Percentiles rank a stretch among this genome's conserved stretches.
Evolutionary conservation across 306 rosid species (phyloP).

Genomic region (Clitoria ternatea): DNA sequence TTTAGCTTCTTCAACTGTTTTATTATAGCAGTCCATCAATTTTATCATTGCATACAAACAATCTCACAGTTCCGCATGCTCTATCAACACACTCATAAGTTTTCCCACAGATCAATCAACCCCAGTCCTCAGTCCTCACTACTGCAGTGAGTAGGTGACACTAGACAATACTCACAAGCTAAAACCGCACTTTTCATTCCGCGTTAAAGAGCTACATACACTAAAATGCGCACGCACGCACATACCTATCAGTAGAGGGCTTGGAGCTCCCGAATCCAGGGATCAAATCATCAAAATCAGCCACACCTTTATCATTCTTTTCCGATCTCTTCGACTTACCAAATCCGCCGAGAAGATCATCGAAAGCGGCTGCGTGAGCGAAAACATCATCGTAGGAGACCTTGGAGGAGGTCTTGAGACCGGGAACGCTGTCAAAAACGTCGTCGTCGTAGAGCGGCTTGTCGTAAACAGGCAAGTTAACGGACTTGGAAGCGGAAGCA

Average conservation of each 20-base stretch:
- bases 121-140: slow-evolving; percentile 1
- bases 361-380: slow-evolving; percentile 51
- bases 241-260: slow-evolving; percentile 59
- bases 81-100: background rate
- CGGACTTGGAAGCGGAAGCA: slow-evolving; percentile 38
- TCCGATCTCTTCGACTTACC: slow-evolving; percentile 49
- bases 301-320: slow-evolving; percentile 38
- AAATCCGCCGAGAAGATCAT: slow-evolving; percentile 78
- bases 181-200: no score
- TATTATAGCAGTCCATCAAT: background rate
- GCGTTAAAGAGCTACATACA: background rate
- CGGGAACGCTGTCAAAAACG: slow-evolving; percentile 76
- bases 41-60: background rate
- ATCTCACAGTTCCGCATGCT: background rate
- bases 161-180: background rate
- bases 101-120: background rate
- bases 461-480: slow-evolving; percentile 56
- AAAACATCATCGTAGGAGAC: slow-evolving; percentile 56
- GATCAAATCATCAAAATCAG: slow-evolving; percentile 66
- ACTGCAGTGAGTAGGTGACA: no score
- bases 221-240: slow-evolving; percentile 5
- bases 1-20: background rate
- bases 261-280: slow-evolving; percentile 67
- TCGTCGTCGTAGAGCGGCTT: slow-evolving; percentile 82
- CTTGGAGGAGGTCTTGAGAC: slow-evolving; percentile 56